Percentiles rank a stretch among this genome's conserved stretches.
Conservation (phyloP, 2,329 filamentous ascomycete species). For the Aspergillus uvarum region DNA sequence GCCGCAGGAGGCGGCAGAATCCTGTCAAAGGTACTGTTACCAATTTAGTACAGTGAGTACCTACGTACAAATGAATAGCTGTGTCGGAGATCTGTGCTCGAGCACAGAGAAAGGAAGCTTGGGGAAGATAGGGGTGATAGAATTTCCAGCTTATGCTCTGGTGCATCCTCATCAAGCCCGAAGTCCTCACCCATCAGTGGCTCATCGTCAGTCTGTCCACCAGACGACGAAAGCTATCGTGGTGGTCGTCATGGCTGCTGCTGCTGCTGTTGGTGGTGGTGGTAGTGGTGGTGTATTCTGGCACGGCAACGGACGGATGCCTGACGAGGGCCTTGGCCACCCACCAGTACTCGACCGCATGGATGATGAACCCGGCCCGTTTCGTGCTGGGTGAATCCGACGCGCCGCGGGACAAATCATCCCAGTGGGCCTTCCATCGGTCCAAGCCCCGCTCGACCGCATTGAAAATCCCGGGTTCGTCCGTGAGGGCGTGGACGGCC, state of each 20-base stretch:
- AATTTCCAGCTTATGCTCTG: too few species aligned
- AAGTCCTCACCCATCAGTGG: neutral
- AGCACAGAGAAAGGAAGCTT: too few species aligned
- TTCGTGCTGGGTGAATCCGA: neutral
- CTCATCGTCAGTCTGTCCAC: neutral
- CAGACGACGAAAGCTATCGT: neutral
- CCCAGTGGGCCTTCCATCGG: slow-evolving; percentile 1
- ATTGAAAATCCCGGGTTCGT: neutral
- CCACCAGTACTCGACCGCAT: neutral
- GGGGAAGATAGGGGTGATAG: too few species aligned
- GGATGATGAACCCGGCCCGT: slow-evolving; percentile 1
- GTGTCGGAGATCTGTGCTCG: too few species aligned
- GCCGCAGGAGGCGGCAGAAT: too few species aligned
- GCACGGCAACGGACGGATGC: neutral
- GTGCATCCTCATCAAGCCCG: too few species aligned
- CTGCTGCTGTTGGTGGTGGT: too few species aligned
- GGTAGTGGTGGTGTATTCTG: neutral
- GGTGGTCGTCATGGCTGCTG: too few species aligned
- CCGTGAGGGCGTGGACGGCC: neutral
- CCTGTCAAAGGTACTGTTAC: too few species aligned
- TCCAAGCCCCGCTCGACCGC: neutral
- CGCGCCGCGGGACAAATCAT: neutral
- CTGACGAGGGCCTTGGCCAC: neutral
- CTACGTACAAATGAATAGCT: too few species aligned
- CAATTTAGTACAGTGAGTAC: too few species aligned